Conservation (phyloP, 192 early-diverging fungal species). For the Coemansia sp. region DNA sequence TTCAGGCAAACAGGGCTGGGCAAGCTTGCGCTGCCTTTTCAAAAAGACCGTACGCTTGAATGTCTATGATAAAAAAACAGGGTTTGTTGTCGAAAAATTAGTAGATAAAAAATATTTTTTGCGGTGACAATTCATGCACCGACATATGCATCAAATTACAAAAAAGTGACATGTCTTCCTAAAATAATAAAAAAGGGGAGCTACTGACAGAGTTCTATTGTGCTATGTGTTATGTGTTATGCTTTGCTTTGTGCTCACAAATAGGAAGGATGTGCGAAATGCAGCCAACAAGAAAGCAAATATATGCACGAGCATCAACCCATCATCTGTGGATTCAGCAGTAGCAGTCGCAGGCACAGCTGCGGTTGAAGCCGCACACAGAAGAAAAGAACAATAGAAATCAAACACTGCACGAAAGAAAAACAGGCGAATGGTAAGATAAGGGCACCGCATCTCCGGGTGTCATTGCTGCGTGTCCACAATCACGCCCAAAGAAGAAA, state of each 20-base stretch:
- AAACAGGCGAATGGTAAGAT: background rate
- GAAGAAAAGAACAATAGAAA: background rate
- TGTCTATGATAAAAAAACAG: slow-evolving; percentile 35
- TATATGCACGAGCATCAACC: slow-evolving; percentile 7
- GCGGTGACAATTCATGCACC: background rate
- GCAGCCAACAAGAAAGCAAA: slow-evolving; percentile 7
- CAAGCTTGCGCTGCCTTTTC: slow-evolving; percentile 38
- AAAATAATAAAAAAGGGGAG: background rate
- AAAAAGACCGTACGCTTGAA: slow-evolving; percentile 46
- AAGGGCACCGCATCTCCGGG: background rate
- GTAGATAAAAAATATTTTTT: slow-evolving; percentile 2
- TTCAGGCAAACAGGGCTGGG: slow-evolving; percentile 31
- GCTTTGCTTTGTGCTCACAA: background rate
- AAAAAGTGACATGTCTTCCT: background rate
- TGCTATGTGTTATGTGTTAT: background rate
- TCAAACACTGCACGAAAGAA: background rate
- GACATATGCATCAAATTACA: slow-evolving; percentile 5
- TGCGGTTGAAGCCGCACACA: background rate
- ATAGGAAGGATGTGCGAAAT: slow-evolving; percentile 5
- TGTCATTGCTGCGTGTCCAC: background rate
- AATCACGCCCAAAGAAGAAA: slow-evolving; percentile 1
- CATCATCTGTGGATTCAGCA: background rate
- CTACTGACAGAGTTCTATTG: background rate
- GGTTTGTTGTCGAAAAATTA: background rate
- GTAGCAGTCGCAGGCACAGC: background rate